Evolutionary conservation across 2,329 filamentous ascomycete genomes (phyloP).

Genomic region (Neurospora sp.): DNA sequence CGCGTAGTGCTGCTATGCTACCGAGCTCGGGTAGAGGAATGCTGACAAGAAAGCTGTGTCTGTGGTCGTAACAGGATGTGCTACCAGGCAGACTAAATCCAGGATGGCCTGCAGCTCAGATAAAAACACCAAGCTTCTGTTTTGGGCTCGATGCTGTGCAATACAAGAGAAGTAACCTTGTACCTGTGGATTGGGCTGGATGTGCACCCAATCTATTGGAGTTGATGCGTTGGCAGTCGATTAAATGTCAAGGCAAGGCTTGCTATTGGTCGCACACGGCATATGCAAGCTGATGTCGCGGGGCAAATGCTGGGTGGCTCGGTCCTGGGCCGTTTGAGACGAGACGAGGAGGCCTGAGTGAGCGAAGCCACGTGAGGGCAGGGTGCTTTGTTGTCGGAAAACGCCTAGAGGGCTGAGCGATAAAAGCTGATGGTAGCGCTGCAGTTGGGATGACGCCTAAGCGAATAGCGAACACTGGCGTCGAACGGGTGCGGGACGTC

Average conservation of each 20-base stretch:
- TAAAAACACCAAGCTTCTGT: slow-evolving; percentile 24
- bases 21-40: neutral
- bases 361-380: slow-evolving; percentile 34
- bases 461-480: neutral
- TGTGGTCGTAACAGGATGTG: neutral
- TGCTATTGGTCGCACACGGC: slow-evolving; percentile 44
- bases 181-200: slow-evolving; percentile 34
- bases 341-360: slow-evolving; percentile 20
- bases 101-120: slow-evolving; percentile 10
- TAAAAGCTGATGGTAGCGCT: neutral
- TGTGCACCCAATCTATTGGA: slow-evolving; percentile 45
- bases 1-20: neutral
- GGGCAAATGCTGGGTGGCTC: slow-evolving; percentile 28
- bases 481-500: neutral
- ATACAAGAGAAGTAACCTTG: slow-evolving; percentile 31
- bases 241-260: slow-evolving; percentile 40
- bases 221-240: slow-evolving; percentile 52
- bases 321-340: slow-evolving; percentile 24
- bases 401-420: neutral
- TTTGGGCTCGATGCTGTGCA: slow-evolving; percentile 36
- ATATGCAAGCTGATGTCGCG: slow-evolving; percentile 49
- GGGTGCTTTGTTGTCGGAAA: neutral
- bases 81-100: slow-evolving; percentile 12
- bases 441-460: neutral
- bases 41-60: neutral